Percentiles rank a stretch among this genome's conserved stretches.
These are phyloP conservation scores for Amborella trichopoda DNA, from an alignment of 164 flowering plant genomes.

Conservation along the genomic window DNA sequence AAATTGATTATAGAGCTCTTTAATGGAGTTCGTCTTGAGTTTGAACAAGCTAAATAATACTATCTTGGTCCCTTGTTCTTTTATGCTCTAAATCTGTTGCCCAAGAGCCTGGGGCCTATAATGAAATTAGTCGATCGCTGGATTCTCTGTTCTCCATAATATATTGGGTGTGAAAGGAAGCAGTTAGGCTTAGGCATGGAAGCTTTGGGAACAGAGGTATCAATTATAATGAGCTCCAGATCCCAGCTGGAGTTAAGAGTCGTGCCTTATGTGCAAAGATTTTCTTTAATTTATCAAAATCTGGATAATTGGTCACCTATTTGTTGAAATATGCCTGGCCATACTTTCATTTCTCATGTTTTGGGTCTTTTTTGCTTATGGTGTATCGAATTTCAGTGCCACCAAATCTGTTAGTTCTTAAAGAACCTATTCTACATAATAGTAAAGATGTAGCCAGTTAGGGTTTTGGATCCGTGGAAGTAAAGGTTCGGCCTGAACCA, in stretches of 20 bases:
- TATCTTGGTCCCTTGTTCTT: neutral
- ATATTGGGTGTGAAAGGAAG: slow-evolving; percentile 34
- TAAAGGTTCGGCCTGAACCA: too few species aligned
- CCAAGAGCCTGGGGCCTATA: neutral
- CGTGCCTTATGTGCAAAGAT: slow-evolving; percentile 35
- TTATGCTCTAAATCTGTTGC: neutral
- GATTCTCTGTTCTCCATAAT: slow-evolving; percentile 28
- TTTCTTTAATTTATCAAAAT: slow-evolving; percentile 40
- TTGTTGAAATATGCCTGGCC: slow-evolving; percentile 34
- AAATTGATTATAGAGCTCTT: too few species aligned
- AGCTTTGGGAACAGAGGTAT: slow-evolving; percentile 46
- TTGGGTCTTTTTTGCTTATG: slow-evolving; percentile 39
- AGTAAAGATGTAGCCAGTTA: too few species aligned
- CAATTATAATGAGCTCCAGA: slow-evolving; percentile 28
- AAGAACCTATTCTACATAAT: slow-evolving; percentile 26
- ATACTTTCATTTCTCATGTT: slow-evolving; percentile 31
- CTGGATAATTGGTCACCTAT: slow-evolving; percentile 52
- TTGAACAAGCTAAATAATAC: too few species aligned
- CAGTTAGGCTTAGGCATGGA: slow-evolving; percentile 32
- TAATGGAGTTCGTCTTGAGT: too few species aligned
- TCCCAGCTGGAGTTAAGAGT: slow-evolving; percentile 40
- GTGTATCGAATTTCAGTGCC: slow-evolving; percentile 20
- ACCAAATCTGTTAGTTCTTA: slow-evolving; percentile 13
- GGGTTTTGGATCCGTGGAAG: too few species aligned
- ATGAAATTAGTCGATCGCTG: slow-evolving; percentile 15